A percentile compares a stretch with the other conserved stretches of the same genome.
phyloP scores from a whole-genome alignment of 164 flowering plant species.

The Tetracentron sinense region DNA sequence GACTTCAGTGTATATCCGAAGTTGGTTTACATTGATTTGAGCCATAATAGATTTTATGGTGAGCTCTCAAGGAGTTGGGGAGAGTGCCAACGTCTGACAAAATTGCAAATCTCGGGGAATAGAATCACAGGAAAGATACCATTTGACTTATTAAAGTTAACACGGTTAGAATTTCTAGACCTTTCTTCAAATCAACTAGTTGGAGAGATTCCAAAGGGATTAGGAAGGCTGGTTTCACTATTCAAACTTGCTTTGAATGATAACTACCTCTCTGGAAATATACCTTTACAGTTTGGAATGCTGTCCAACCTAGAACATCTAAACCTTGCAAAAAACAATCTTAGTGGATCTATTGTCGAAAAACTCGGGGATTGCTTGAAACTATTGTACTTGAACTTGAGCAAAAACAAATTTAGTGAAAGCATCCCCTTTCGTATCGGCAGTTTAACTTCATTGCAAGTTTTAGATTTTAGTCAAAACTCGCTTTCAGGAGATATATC shows the following conservation, averaged over 20 bases:
- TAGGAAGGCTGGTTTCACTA: not conserved
- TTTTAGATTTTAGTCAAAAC: not conserved
- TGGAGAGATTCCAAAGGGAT: not conserved
- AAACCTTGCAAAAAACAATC: not conserved
- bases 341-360: not conserved
- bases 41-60: no score
- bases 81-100: not conserved
- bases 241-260: not conserved
- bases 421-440: not conserved
- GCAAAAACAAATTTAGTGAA: not conserved
- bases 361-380: not conserved
- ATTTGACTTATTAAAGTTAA: not conserved
- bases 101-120: not conserved
- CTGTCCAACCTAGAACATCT: not conserved
- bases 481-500: not conserved
- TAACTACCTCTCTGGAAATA: not conserved
- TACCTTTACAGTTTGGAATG: not conserved
- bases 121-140: not conserved
- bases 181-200: not conserved
- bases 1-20: no score
- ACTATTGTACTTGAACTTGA: not conserved
- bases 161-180: not conserved
- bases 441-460: not conserved
- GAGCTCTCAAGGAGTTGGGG: no score
- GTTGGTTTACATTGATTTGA: no score